Evolutionary conservation across 441 rosid species (phyloP).

Genomic region (Adansonia rubrostipa): DNA sequence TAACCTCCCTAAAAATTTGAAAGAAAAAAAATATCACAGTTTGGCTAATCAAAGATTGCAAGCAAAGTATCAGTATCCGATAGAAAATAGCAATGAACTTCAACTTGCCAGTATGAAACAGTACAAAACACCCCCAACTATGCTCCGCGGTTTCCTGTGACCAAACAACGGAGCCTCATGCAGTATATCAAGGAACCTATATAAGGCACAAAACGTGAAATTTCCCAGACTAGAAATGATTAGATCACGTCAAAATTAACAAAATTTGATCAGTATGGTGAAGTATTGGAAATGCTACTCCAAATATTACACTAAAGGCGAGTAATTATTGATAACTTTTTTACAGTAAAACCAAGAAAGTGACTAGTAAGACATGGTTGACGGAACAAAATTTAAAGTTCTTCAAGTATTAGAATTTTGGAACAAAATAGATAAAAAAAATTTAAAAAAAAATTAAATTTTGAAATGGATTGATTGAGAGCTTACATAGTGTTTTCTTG

Average conservation of each 20-base stretch:
- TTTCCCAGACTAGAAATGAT: constrained; percentile 5
- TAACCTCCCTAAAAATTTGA: constrained; percentile 67
- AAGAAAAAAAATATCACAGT: constrained; percentile 20
- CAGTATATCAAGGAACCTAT: constrained; percentile 87
- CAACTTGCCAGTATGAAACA: constrained; percentile 69
- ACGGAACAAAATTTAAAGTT: constrained; percentile 13
- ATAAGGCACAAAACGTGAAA: constrained; percentile 21
- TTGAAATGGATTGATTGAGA: constrained; percentile 5
- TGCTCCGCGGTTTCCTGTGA: constrained; percentile 75
- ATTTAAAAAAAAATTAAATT: neutral
- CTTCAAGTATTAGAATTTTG: neutral
- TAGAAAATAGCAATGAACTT: constrained; percentile 18
- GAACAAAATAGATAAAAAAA: neutral
- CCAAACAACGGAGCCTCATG: constrained; percentile 69
- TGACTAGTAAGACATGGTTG: neutral
- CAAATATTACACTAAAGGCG: neutral
- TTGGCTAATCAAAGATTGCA: constrained; percentile 12
- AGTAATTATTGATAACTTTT: neutral
- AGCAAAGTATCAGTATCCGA: neutral
- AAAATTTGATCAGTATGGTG: neutral
- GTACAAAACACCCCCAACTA: constrained; percentile 74
- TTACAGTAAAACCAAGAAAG: neutral
- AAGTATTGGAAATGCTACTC: neutral
- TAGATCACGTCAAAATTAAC: neutral
- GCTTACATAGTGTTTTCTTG: constrained; percentile 74